phyloP scores from a whole-genome alignment of 768 basidiomycete genomes.

The Tricholoma saponaceum region DNA sequence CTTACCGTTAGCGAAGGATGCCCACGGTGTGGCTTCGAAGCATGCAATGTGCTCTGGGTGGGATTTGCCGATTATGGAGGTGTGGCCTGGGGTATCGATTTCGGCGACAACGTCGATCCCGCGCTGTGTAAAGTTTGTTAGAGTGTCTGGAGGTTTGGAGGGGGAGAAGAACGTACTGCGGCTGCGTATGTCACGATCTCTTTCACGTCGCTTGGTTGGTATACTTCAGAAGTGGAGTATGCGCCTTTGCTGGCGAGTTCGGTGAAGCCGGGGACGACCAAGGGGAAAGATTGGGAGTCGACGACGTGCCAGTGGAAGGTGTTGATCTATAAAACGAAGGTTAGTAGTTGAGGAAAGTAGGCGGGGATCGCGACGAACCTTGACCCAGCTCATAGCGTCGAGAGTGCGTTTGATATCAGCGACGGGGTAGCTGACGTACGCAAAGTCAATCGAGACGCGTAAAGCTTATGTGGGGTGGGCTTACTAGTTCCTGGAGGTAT shows the following conservation, averaged over 20 bases:
- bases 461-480: conserved; percentile 12
- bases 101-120: conserved; percentile 76
- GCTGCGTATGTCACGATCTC: conserved; percentile 66
- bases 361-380: conserved; percentile 41
- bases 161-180: conserved; percentile 40
- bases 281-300: conserved; percentile 80
- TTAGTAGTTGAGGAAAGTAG: background rate
- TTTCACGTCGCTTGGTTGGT: conserved; percentile 51
- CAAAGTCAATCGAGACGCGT: background rate
- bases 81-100: conserved; percentile 86
- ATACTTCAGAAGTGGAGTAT: conserved; percentile 54
- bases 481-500: conserved; percentile 75
- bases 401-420: conserved; percentile 63
- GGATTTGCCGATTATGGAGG: conserved; percentile 57
- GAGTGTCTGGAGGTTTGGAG: background rate
- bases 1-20: conserved; percentile 50
- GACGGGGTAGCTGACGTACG: conserved; percentile 48
- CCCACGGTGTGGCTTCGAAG: conserved; percentile 53
- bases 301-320: conserved; percentile 84
- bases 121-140: conserved; percentile 32
- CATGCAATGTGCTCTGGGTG: conserved; percentile 80
- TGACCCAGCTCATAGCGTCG: conserved; percentile 77
- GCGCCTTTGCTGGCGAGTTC: conserved; percentile 62
- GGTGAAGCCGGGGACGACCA: conserved; percentile 56
- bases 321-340: conserved; percentile 44